Evolutionary conservation across 495 filamentous ascomycete genomes (phyloP).

Genomic region (Cairneyella variabilis): DNA sequence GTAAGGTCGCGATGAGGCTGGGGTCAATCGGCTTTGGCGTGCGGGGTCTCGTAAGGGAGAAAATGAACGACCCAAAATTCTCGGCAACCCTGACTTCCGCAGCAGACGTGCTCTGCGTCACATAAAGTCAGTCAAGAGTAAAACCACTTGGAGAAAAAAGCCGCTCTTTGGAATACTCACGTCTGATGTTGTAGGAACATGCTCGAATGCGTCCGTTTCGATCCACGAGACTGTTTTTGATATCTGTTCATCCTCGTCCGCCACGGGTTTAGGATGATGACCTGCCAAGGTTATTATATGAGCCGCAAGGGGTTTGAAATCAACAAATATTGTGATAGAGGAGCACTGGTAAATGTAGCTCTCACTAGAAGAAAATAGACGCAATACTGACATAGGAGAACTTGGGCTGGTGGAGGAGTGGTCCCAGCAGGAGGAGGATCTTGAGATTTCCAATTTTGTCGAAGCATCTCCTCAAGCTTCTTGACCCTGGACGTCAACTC

Average conservation of each 20-base stretch:
- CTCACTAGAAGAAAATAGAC: too few species aligned
- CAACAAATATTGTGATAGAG: too few species aligned
- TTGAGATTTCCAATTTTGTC: too few species aligned
- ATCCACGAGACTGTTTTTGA: conserved; percentile 6
- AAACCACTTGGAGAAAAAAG: too few species aligned
- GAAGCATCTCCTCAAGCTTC: conserved; percentile 11
- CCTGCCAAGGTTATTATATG: background rate
- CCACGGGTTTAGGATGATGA: background rate
- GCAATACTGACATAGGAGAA: too few species aligned
- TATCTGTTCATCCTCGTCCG: background rate
- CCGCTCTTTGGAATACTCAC: too few species aligned
- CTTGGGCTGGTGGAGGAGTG: too few species aligned
- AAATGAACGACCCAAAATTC: conserved; percentile 11
- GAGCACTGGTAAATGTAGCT: too few species aligned
- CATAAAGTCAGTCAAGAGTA: background rate
- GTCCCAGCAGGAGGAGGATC: too few species aligned
- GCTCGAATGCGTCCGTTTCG: conserved; percentile 15
- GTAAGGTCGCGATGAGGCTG: background rate
- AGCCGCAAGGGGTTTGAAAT: background rate
- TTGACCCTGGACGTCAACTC: conserved; percentile 2
- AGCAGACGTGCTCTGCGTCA: background rate
- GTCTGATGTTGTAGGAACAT: background rate
- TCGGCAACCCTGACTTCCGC: background rate
- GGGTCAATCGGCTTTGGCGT: background rate
- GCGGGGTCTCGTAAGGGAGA: conserved; percentile 1